Evolutionary conservation across 495 filamentous ascomycete genomes (phyloP), one percentile per base, ranked within the genome.

Genomic region (Xylaria cubensis): DNA sequence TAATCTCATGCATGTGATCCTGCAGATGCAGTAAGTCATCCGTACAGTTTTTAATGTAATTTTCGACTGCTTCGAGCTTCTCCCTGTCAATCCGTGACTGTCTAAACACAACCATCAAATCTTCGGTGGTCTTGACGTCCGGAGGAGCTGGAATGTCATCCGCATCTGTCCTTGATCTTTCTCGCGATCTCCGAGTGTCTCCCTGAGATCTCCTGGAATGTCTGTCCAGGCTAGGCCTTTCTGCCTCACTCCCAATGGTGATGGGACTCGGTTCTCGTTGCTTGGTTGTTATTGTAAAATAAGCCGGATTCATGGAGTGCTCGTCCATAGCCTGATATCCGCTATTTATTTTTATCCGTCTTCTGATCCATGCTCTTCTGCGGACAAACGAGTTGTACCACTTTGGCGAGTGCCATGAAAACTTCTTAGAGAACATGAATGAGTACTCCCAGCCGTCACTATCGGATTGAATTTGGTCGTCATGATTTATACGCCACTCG

Each of bases 361-460:
- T 91, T 63, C 97, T 82, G 32, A 97, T 88, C 97, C 97, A 99
- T 19, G 94, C 87, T 71, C 97, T 86, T 67, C 97, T 86, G 7
- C 97, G 87, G 13, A 97, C 97, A 82, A 95, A 98, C 3, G 93
- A 95, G 80, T 94, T 93, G 78, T 93, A 97, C 93, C 94, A 98
- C 24, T 91, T 90, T 36, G 92, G 92, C 8, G 94, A 93, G 82
- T 98, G 97, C 97, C 97, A 99, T 1, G 91, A 88, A 67, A 93
- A 95, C 17, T 82, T 83, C 58, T 87, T 90, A 2, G 84, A 80
- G 75, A 98, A 99, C 71, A 90, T 92, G 82, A 97, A 93, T 26
- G 92, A 92, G 77, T 99, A 99, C 76, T 95, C 88, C 97, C 97
- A 99, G 3, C 97, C 97, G 72, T 97, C 94, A 71, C 95, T 91